phyloP scores from a whole-genome alignment of 2,329 filamentous ascomycete species.

The Botryotinia narcissicola region DNA sequence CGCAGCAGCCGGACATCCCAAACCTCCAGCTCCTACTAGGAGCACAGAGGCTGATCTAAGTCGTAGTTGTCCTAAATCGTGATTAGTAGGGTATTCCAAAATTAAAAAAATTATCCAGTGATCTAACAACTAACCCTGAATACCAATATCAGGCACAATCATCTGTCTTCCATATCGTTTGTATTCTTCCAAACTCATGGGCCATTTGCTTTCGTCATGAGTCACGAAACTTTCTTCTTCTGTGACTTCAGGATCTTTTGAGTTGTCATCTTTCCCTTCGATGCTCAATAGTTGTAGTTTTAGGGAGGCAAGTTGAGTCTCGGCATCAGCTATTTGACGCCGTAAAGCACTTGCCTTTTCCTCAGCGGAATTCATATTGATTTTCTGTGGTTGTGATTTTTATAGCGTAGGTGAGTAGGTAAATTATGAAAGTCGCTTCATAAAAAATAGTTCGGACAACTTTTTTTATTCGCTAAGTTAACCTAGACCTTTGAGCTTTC shows the following conservation, averaged over 20 bases:
- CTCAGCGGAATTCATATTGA: constrained; percentile 41
- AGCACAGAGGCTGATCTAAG: constrained; percentile 70
- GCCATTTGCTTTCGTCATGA: constrained; percentile 53
- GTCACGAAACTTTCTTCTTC: constrained; percentile 24
- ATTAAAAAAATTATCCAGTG: background rate
- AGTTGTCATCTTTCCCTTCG: constrained; percentile 19
- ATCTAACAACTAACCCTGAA: constrained; percentile 55
- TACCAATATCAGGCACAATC: constrained; percentile 78
- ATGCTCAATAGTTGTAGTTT: constrained; percentile 45
- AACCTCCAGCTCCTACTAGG: constrained; percentile 80
- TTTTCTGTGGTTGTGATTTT: constrained; percentile 1
- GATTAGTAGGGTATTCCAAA: background rate
- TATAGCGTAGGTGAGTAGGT: background rate
- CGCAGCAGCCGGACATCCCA: constrained; percentile 89
- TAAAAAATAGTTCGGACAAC: constrained; percentile 13
- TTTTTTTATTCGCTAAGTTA: constrained; percentile 14
- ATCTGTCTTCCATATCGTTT: constrained; percentile 86
- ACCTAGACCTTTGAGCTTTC: background rate
- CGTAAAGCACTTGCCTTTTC: constrained; percentile 42
- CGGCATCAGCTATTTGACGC: constrained; percentile 47
- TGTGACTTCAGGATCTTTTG: background rate
- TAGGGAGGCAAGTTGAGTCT: constrained; percentile 48
- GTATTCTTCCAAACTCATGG: constrained; percentile 71
- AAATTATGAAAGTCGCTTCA: constrained; percentile 3
- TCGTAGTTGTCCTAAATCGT: constrained; percentile 64